Evolutionary conservation across 2,329 filamentous ascomycete genomes (phyloP), one percentile per base, ranked within the genome.

Genomic region (Aspergillus hiratsukae): DNA sequence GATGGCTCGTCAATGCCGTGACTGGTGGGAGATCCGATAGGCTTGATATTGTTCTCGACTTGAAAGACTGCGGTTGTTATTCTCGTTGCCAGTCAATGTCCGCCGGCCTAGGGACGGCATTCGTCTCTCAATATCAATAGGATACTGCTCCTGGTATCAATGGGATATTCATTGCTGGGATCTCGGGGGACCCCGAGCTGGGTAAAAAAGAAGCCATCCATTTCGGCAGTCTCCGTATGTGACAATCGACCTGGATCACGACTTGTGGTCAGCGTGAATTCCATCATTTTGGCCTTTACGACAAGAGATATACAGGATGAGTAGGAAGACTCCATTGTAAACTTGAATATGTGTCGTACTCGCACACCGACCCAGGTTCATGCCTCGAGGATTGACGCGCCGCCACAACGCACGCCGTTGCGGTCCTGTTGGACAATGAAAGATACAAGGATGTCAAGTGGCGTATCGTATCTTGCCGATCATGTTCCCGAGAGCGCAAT

Each of bases 41-140:
- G 37, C 55, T 54, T 57, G 21, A 48, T 57, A 54, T 57, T 57
- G 55, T 57, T 57, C 46, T 53, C 27, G 27, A 7, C 3, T 23
- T 41, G 43, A 41, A 43, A 46, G 43, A 14, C 43, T 25, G 21
- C 21, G 11, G 14, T 46, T 46, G 10, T 2, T 23, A 25, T 23
- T 6, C 43, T 11, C 23, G 9, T 14, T 3, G 43, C 4, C 43
- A 8, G 21, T 35, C 50, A 51, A 54, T 57, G 40, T 23, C 23
- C 10, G 11, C 6, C 21, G 23, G 10, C 4, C 43, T 46, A 2
- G 5, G 29, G n/a, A 4, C 28, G 19, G 23, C 9, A 17, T 21
- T 31, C 27, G 29, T 21, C 17, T 53, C 28, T 29, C 6, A 9
- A 14, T 49, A 19, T 29, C 17, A 50, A 37, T 50, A 8, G 11